A percentile compares a stretch with the other conserved stretches of the same genome.
Conservation (phyloP, 441 rosid species). For the Gossypium gossypioides region DNA sequence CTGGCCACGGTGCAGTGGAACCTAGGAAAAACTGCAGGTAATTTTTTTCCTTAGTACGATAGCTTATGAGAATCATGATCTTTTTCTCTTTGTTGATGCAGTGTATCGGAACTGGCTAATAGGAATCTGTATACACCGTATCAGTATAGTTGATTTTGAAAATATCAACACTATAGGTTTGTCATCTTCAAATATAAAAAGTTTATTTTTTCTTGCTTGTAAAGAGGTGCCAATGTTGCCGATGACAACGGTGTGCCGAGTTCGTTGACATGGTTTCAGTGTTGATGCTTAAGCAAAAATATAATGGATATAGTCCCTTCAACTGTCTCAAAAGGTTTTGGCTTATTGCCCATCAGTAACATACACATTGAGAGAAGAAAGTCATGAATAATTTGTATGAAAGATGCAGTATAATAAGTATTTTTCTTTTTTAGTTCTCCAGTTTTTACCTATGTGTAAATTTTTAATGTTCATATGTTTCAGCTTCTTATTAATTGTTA, state of each 20-base stretch:
- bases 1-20: conserved; percentile 18
- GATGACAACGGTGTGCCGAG: conserved; percentile 19
- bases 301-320: conserved; percentile 2
- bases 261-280: conserved; percentile 25
- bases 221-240: conserved; percentile 37
- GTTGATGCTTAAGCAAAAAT: conserved; percentile 17
- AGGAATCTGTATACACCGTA: conserved; percentile 30
- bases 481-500: background rate
- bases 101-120: conserved; percentile 30
- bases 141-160: conserved; percentile 25
- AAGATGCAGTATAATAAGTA: conserved; percentile 12
- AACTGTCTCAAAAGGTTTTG: conserved; percentile 22
- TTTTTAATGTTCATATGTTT: conserved; percentile 20
- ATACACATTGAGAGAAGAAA: conserved; percentile 17
- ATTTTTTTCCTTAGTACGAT: background rate
- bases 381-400: conserved; percentile 36
- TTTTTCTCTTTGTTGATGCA: conserved; percentile 19
- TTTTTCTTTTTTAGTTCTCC: conserved; percentile 11
- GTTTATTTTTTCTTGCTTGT: conserved; percentile 18
- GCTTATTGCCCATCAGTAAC: conserved; percentile 35
- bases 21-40: conserved; percentile 40
- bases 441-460: conserved; percentile 17
- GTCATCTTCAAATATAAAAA: conserved; percentile 18
- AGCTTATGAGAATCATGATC: background rate
- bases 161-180: conserved; percentile 24